These are phyloP conservation scores for Hansenula lynferdii DNA, from an alignment of 1,139 yeast genomes.

Conservation along the genomic window DNA sequence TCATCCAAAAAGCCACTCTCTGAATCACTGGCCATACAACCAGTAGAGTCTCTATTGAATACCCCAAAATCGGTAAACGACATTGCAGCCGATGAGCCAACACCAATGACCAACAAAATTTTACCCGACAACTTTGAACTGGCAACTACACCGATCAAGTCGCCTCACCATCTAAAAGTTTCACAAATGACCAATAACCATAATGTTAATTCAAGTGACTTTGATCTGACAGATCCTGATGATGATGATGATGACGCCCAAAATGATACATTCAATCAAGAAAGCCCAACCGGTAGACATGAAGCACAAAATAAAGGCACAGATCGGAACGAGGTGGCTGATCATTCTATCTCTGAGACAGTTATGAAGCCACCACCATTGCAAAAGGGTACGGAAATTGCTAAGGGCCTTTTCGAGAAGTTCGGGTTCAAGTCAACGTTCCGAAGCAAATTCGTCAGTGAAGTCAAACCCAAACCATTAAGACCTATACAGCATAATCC, in stretches of 20 bases:
- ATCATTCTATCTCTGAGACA: too few relatives aligned
- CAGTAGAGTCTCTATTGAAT: background rate
- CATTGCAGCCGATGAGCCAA: background rate
- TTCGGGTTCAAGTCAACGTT: constrained; percentile 14
- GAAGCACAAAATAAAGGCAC: too few relatives aligned
- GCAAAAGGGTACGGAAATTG: too few relatives aligned
- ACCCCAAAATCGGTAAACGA: background rate
- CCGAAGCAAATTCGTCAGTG: constrained; percentile 5
- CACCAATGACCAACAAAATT: background rate
- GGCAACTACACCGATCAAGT: too few relatives aligned
- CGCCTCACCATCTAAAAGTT: too few relatives aligned
- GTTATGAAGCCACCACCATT: too few relatives aligned
- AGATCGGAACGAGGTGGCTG: too few relatives aligned
- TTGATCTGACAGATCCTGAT: constrained; percentile 28
- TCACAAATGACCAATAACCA: too few relatives aligned
- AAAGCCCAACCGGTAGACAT: too few relatives aligned
- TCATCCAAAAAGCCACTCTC: background rate
- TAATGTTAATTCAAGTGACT: constrained; percentile 20
- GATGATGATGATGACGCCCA: constrained; percentile 13
- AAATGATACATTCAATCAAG: too few relatives aligned
- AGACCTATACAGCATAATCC: constrained; percentile 3
- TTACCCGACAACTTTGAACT: background rate
- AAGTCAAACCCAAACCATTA: constrained; percentile 3
- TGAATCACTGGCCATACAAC: too few relatives aligned
- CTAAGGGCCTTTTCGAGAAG: constrained; percentile 11